A percentile compares a stretch with the other conserved stretches of the same genome.
phyloP scores from a whole-genome alignment of 225 moss, liverwort and hornwort species.

The Sphagnum tenellum region DNA sequence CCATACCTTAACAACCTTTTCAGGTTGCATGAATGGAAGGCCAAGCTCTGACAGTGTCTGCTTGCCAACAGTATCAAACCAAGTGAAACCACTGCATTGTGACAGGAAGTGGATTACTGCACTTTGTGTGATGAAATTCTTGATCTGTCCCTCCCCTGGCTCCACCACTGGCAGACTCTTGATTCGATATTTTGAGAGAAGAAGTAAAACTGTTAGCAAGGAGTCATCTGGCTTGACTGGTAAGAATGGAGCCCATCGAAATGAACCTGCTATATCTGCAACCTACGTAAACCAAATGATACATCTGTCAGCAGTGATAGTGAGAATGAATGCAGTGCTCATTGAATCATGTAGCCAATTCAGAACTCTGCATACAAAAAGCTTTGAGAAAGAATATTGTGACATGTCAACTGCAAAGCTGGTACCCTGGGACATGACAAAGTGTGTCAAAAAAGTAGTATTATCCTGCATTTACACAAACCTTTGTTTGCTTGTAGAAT shows the following conservation, averaged over 20 bases:
- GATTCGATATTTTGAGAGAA: conserved; percentile 22
- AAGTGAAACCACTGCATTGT: conserved; percentile 12
- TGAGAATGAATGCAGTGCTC: no score
- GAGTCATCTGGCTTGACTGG: conserved; percentile 16
- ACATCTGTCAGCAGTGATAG: no score
- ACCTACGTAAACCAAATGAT: conserved; percentile 2
- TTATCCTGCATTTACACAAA: not conserved
- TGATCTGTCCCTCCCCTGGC: conserved; percentile 8
- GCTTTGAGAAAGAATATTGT: no score
- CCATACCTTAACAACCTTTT: conserved; percentile 4
- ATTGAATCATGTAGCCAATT: no score
- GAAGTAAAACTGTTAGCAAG: conserved; percentile 13
- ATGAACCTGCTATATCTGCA: conserved; percentile 15
- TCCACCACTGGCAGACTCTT: conserved; percentile 23
- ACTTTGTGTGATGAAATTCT: conserved; percentile 21
- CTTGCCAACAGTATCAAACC: conserved; percentile 14
- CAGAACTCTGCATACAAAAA: no score
- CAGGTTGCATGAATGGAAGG: conserved; percentile 7
- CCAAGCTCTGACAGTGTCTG: conserved; percentile 4
- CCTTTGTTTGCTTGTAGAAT: conserved; percentile 6
- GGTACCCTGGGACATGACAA: no score
- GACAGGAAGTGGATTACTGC: conserved; percentile 4
- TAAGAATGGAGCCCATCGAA: conserved; percentile 24
- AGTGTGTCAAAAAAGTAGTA: not conserved
- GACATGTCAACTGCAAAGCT: no score